Evolutionary conservation across 139 green algal genomes (phyloP), one percentile per base, ranked within the genome.

Genomic region (Pleodorina starrii): DNA sequence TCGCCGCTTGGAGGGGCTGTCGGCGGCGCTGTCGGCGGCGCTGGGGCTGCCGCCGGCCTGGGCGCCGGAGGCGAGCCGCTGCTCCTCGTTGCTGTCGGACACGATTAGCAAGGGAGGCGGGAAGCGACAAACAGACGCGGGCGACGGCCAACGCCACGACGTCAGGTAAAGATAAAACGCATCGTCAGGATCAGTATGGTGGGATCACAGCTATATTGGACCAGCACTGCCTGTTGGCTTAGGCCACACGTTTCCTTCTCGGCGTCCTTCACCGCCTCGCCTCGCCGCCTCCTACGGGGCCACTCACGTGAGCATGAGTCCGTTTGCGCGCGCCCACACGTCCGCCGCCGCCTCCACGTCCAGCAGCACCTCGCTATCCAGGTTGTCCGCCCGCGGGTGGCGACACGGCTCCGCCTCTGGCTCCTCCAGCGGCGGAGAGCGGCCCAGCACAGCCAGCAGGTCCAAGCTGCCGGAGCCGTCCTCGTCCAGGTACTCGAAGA

Each of bases 401-500:
- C 83, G 83, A n/a, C 10, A 25, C 16, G 66, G 44, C 38, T 38
- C 44, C 81, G n/a, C 63, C 17, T 23, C 27, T 17, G 48, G 42
- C 9, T 66, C 32, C 27, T 23, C 60, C 1, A 36, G 17, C 6
- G 81, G 43, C 29, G 81, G 81, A 11, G 42, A 63, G 36, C 77
- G 43, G 29, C 88, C 85, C 66, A 96, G 82, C 36, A 93, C 68
- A 6, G 80, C 91, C 77, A 94, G 74, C 51, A 96, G 85, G 82
- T 94, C 89, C 42, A 95, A 57, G 42, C 50, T 23, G 54, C 90
- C 91, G 29, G 50, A 51, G 50, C 66, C 82, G 40, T 71, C 85
- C 59, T 76, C 78, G 77, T 93, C 93, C 68, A 98, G 92, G 90
- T 97, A 98, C 35, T 94, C 91, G 86, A 96, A 98, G 83, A 98